Conservation (phyloP, 805 yeast species). For the Starmerella ratchasimensis region DNA sequence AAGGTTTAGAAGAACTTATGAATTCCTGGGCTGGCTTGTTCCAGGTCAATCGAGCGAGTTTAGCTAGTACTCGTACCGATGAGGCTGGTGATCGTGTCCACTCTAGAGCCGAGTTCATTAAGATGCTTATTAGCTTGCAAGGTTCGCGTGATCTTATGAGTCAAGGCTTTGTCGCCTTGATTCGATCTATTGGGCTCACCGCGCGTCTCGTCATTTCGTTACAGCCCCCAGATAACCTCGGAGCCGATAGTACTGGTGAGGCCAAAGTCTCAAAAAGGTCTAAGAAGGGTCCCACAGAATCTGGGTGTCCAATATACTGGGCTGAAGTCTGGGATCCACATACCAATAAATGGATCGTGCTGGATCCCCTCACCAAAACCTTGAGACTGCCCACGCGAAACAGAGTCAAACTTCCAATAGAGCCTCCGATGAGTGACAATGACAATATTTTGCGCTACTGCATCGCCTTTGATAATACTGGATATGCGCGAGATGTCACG, state of each 20-base stretch:
- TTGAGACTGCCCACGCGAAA: slow-evolving; percentile 41
- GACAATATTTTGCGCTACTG: slow-evolving; percentile 58
- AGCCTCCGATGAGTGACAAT: slow-evolving; percentile 53
- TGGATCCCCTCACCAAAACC: slow-evolving; percentile 59
- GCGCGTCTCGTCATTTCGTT: slow-evolving; percentile 68
- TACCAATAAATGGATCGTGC: slow-evolving; percentile 61
- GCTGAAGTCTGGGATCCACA: slow-evolving; percentile 81
- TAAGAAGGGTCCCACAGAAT: slow-evolving; percentile 12
- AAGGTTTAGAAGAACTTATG: slow-evolving; percentile 59
- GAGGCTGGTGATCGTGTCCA: slow-evolving; percentile 15
- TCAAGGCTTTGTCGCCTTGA: slow-evolving; percentile 70
- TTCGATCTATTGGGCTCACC: slow-evolving; percentile 56
- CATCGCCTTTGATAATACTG: slow-evolving; percentile 55
- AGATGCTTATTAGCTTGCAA: slow-evolving; percentile 31
- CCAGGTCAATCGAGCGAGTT: slow-evolving; percentile 32
- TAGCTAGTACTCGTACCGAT: slow-evolving; percentile 20
- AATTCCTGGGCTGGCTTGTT: slow-evolving; percentile 45
- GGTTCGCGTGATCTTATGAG: slow-evolving; percentile 75
- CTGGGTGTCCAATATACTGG: slow-evolving; percentile 62
- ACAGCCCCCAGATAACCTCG: slow-evolving; percentile 68
- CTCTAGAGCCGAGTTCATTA: slow-evolving; percentile 33
- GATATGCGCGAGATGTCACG: slow-evolving; percentile 68
- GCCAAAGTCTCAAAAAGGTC: too few species aligned
- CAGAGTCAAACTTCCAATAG: slow-evolving; percentile 41
- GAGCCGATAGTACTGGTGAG: background rate